Evolutionary conservation across 495 filamentous ascomycete species (phyloP), one percentile per base, ranked within the genome.

Genomic region (Penicillium parvum): DNA sequence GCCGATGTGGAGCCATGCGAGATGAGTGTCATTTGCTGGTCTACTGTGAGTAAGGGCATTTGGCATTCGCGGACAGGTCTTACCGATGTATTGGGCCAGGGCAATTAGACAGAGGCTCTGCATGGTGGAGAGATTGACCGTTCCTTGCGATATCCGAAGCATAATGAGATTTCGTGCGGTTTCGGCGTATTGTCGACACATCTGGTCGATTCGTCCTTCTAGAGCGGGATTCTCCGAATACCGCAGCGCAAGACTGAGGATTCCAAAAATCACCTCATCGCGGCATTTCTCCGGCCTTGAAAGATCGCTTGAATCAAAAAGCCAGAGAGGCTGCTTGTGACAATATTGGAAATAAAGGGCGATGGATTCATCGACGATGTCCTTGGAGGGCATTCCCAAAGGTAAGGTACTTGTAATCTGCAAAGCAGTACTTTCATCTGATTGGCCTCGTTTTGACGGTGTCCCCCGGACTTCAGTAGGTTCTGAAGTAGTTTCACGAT

Each of bases 301-400:
- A 10, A 71, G 42, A 17, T 67, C 62, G n/a, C 64, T 60, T 4
- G 55, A 49, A 27, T 69, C 62, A 28, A 72, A 64, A 17, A 68
- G 60, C 69, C 69, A 72, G 9, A 72, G 50, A 7, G 69, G 69
- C 32, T 72, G 69, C 32, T 69, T 59, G 45, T 72, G 67, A 36
- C 69, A 72, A 38, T 60, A 69, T 19, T 63, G 53, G 8, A 69
- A 64, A 22, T 72, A 72, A 6, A 67, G 54, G 22, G 52, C 53
- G 25, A 71, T 47, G 6, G 49, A 53, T 17, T 55, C 51, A 10
- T 52, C 40, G 5, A 71, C 42, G 22, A 54, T 45, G 0, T 56
- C 45, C 11, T 54, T 52, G 0, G 57, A 43, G 2, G 58, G 53
- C 33, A 60, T 52, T 17, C 47, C 22, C 26, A 55, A 49, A 0